Evolutionary conservation across 257 asterid genomes (phyloP), one percentile per base, ranked within the genome.

Genomic region (Solanum ahanhuiri): DNA sequence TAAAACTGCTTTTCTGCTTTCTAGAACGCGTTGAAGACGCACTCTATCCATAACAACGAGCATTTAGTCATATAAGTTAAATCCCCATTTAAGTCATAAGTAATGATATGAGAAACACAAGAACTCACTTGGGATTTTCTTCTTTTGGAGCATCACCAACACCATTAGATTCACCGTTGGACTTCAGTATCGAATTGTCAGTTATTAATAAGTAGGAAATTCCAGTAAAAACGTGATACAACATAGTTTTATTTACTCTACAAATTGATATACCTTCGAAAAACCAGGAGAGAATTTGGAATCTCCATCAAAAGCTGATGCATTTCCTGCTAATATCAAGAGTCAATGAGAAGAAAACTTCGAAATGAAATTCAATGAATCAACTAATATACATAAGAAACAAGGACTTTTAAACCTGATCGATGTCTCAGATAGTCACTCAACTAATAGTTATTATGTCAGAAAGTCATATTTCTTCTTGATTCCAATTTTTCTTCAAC

Each of bases 1-100:
- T 41, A 95, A 93, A 72, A 93, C 91, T n/a, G 94, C 94, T 87
- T 91, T 94, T 82, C 98, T 94, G 39, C 93, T 87, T 91, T 93
- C 97, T 89, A 95, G 66, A 86, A 91, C 94, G 69, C 96, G 94
- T 82, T 93, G 94, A 81, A 95, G 96, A 85, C 93, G 93, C 88
- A 91, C 70, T 93, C 98, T 95, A 86, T 33, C 79, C 88, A 89
- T 81, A 48, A 34, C 63, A 87, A 88, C 37, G 7, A n/a, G 58
- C 33, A 15, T 51, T 51, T 31, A 87, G n/a, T 67, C 64, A 48
- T 70, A 82, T 45, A 25, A 67, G 76, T 8, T 43, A 39, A 81
- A 57, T 25, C 54, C 12, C 73, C 48, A 63, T 30, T 69, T 63
- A 22, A 85, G 15, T 70, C 0, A 31, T 3, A 18, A 33, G 69